Evolutionary conservation across 2,329 filamentous ascomycete species (phyloP).

Genomic region (Drechmeria coniospora): DNA sequence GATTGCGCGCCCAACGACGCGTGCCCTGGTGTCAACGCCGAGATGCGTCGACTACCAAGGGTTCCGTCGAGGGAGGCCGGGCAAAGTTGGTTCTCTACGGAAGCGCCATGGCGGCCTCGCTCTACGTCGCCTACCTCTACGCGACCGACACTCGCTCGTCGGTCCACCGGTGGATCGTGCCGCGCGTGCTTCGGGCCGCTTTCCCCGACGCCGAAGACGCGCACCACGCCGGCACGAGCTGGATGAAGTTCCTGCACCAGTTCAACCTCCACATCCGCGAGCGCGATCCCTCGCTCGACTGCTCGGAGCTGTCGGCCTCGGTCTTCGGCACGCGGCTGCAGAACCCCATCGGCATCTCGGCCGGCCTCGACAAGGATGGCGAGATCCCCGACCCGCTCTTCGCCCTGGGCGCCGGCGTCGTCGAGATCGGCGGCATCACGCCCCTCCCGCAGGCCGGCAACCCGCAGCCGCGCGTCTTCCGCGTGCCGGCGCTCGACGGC

Average conservation of each 20-base stretch:
- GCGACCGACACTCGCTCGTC: conserved; percentile 61
- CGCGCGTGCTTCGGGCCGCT: conserved; percentile 48
- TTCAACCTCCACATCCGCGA: conserved; percentile 72
- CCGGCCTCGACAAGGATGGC: conserved; percentile 86
- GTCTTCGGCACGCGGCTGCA: conserved; percentile 65
- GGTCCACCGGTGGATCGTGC: conserved; percentile 51
- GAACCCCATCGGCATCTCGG: conserved; percentile 91
- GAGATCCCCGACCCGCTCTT: conserved; percentile 78
- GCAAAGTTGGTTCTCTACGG: conserved; percentile 24
- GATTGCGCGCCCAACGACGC: conserved; percentile 2
- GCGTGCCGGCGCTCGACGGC: conserved; percentile 67
- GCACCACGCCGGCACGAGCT: conserved; percentile 62
- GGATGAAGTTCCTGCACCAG: conserved; percentile 56
- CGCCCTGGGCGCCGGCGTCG: conserved; percentile 67
- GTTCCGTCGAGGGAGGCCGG: conserved; percentile 13
- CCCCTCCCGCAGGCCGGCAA: conserved; percentile 81
- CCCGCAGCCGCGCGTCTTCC: conserved; percentile 73
- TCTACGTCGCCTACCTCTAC: conserved; percentile 46
- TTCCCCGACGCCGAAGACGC: conserved; percentile 77
- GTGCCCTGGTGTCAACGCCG: conserved; percentile 10
- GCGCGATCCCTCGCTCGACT: conserved; percentile 33
- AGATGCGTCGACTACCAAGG: conserved; percentile 17
- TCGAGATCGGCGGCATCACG: conserved; percentile 86
- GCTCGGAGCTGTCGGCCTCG: conserved; percentile 18
- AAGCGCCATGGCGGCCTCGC: conserved; percentile 23